Base-by-base conservation (phyloP, 805 yeast genomes). In the Ogataea zsoltii region DNA sequence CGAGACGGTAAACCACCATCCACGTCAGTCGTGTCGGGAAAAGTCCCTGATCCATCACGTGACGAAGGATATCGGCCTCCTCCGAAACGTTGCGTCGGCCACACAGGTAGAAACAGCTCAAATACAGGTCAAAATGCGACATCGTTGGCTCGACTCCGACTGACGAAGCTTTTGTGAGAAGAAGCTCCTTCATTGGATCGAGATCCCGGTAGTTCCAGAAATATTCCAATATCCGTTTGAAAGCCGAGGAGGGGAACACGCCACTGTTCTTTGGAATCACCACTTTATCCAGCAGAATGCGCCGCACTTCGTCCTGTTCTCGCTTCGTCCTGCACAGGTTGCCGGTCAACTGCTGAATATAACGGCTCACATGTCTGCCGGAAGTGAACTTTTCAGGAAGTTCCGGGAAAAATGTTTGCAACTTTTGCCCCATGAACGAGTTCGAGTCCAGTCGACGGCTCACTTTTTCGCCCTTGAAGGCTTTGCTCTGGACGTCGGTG, bases 11-110 rank as follows among this genome's bases (percentile, higher is more conserved):
- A 4, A 51, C 16, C 15, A 32, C 23, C 15, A 46, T 32, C 55
- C 53, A 51, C 3, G 55, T 46, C 2, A 48, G 41, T 25, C 49
- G 29, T 3, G 52, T 51, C 18, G 55, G 55, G 2, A 29, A 36
- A 16, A 51, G 38, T 15, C 46, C 44, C 17, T 31, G 35, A 13
- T 40, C 33, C 12, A 48, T 41, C 11, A 51, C 36, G 35, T 43
- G 32, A 23, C 48, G 43, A 10, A 51, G 33, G 15, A 34, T 26
- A 7, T 15, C 12, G 9, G 11, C 35, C 26, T 42, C 17, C 10
- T 17, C 13, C 12, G 9, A 4, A 5, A 26, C 5, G 11, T 37
- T 17, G 3, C 15, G 40, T 11, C 15, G 32, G 4, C 23, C n/a
- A 13, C n/a, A 14, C 4, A 15, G 21, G 16, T 26, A 17, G 15